Conservation (phyloP, 73 alveolate genomes). For the Paramecium pentaurelia region DNA sequence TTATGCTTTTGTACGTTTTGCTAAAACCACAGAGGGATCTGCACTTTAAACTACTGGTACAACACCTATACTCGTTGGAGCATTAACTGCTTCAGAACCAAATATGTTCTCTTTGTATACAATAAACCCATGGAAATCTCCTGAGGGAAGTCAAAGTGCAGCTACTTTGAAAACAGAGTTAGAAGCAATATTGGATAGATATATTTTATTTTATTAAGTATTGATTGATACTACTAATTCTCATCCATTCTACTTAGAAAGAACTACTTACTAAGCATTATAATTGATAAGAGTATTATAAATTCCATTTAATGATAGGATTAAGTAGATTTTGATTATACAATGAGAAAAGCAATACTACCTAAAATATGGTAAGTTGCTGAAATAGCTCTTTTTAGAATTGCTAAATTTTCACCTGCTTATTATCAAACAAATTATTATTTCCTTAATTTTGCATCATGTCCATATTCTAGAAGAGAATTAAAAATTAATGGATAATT, state of each 20-base stretch:
- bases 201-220: background rate
- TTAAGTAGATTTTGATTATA: background rate
- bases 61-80: background rate
- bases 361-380: background rate
- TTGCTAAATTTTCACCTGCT: background rate
- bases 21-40: background rate
- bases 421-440: background rate
- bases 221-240: background rate
- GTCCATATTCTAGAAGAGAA: background rate
- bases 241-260: constrained; percentile 30
- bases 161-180: background rate
- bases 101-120: no score
- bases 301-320: background rate
- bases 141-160: background rate
- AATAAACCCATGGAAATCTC: background rate
- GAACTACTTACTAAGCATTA: background rate
- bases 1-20: background rate
- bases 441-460: background rate
- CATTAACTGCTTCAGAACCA: no score
- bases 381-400: background rate
- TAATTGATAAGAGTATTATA: background rate
- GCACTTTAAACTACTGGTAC: background rate
- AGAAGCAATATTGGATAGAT: background rate
- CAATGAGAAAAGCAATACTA: background rate
- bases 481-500: background rate